phyloP scores from a whole-genome alignment of 225 moss, liverwort and hornwort species.

The Marchantia paleacea region DNA sequence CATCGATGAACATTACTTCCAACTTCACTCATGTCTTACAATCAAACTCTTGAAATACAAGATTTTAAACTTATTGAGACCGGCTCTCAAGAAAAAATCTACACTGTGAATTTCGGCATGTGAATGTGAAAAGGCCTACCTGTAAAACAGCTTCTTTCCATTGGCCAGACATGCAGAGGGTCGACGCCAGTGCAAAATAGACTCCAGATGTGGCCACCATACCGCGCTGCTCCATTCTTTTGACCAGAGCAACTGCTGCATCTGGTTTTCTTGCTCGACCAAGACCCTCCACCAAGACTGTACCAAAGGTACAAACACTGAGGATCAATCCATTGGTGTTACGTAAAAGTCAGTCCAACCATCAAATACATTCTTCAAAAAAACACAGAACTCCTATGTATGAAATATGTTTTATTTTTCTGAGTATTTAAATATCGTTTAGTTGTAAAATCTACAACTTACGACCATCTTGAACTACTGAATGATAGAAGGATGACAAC shows the following conservation, averaged over 20 bases:
- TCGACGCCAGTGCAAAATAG: conserved; percentile 67
- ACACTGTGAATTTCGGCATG: not conserved
- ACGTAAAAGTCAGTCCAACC: no score
- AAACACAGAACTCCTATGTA: no score
- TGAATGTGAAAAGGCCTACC: conserved; percentile 32
- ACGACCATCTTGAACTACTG: no score
- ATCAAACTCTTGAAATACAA: not conserved
- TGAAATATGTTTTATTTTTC: no score
- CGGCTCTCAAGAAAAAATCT: not conserved
- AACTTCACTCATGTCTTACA: not conserved
- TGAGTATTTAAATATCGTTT: no score
- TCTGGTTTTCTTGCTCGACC: conserved; percentile 65
- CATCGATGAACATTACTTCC: not conserved
- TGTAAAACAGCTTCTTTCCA: conserved; percentile 75
- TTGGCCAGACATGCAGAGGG: conserved; percentile 64
- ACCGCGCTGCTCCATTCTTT: conserved; percentile 87
- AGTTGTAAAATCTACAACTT: no score
- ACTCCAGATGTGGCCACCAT: conserved; percentile 71
- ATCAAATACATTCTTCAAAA: no score
- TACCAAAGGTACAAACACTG: not conserved
- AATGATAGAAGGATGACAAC: no score
- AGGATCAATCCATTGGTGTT: no score
- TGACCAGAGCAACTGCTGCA: conserved; percentile 64
- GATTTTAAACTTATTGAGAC: not conserved
- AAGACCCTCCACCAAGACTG: conserved; percentile 80